Conservation (phyloP, 495 filamentous ascomycete genomes). For the Rostrohypoxylon terebratum region DNA sequence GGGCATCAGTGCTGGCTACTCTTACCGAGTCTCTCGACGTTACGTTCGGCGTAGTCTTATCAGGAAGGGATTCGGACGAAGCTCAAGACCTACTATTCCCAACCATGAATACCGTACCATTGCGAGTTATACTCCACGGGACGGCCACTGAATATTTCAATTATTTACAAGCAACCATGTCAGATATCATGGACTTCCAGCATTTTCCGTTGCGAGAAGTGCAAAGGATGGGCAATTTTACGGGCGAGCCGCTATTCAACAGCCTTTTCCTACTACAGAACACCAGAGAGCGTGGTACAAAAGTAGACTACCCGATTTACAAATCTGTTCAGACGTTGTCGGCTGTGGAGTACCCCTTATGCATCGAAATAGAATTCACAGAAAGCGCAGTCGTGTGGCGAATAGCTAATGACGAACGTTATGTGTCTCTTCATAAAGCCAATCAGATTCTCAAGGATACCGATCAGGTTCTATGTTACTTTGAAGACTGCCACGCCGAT, state of each 20-base stretch:
- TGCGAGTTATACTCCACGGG: slow-evolving; percentile 74
- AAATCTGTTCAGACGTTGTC: slow-evolving; percentile 69
- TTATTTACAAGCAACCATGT: slow-evolving; percentile 72
- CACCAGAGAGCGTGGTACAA: slow-evolving; percentile 31
- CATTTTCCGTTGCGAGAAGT: slow-evolving; percentile 74
- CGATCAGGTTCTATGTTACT: slow-evolving; percentile 63
- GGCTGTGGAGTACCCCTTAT: slow-evolving; percentile 81
- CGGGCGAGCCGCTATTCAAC: slow-evolving; percentile 65
- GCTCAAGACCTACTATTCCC: slow-evolving; percentile 75
- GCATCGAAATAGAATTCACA: slow-evolving; percentile 77
- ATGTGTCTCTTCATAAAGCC: slow-evolving; percentile 58
- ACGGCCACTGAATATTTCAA: slow-evolving; percentile 67
- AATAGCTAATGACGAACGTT: slow-evolving; percentile 71
- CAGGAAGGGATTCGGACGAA: slow-evolving; percentile 71
- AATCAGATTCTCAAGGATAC: slow-evolving; percentile 63
- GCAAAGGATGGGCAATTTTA: slow-evolving; percentile 56
- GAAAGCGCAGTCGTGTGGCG: slow-evolving; percentile 70
- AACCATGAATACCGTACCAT: slow-evolving; percentile 80
- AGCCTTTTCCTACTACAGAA: slow-evolving; percentile 78
- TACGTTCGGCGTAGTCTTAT: slow-evolving; percentile 76
- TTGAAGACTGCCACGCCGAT: slow-evolving; percentile 62
- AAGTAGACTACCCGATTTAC: slow-evolving; percentile 53
- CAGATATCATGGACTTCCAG: slow-evolving; percentile 66
- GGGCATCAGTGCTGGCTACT: slow-evolving; percentile 70
- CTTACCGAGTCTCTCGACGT: slow-evolving; percentile 69